phyloP scores from a whole-genome alignment of 83 land plant species.

The Picea abies region DNA sequence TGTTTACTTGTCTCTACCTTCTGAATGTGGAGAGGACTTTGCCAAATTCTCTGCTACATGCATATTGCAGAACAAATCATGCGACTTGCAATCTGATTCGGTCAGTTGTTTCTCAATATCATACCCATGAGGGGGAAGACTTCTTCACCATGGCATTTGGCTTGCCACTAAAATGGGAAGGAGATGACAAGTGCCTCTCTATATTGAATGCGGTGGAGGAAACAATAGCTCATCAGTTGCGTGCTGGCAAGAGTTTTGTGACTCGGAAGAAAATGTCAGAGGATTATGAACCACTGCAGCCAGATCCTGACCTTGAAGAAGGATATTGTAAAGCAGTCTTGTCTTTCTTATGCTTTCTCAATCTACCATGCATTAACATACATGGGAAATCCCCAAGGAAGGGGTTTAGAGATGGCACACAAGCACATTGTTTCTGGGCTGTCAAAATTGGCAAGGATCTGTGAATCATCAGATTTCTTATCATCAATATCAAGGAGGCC shows the following conservation, averaged over 20 bases:
- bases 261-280: neutral
- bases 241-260: conserved; percentile 63
- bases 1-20: conserved; percentile 92
- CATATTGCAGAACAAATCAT: conserved; percentile 78
- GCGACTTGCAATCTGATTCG: conserved; percentile 83
- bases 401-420: conserved; percentile 90
- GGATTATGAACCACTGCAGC: too few species aligned
- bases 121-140: conserved; percentile 68
- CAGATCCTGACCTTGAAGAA: too few species aligned
- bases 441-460: conserved; percentile 59
- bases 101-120: conserved; percentile 66
- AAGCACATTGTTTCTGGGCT: conserved; percentile 87
- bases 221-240: conserved; percentile 73
- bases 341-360: too few species aligned
- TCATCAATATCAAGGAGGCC: conserved; percentile 20
- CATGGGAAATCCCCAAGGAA: conserved; percentile 94
- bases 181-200: conserved; percentile 57
- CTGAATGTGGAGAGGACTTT: conserved; percentile 74
- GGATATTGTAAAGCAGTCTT: too few species aligned
- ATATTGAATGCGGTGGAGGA: conserved; percentile 84
- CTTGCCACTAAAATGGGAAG: conserved; percentile 77
- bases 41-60: conserved; percentile 80
- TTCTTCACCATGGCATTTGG: conserved; percentile 60
- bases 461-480: conserved; percentile 63
- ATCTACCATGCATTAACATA: conserved; percentile 66